Evolutionary conservation across 2,329 filamentous ascomycete species (phyloP).

Genomic region (Sphaerulina musiva): DNA sequence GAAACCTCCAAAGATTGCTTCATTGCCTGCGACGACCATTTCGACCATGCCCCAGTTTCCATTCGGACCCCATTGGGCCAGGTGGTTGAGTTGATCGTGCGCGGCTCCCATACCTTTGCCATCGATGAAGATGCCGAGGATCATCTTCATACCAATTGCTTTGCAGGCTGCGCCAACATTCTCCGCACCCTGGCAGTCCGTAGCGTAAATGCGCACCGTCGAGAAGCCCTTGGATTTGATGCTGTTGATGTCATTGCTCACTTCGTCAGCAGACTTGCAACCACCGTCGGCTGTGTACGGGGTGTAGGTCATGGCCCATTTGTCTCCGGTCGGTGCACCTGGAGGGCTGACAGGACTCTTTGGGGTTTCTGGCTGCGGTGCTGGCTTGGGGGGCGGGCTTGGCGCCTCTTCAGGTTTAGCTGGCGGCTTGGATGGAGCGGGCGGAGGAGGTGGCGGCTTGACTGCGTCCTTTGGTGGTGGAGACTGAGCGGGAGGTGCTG

Average conservation of each 20-base stretch:
- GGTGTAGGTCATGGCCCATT: conserved; percentile 47
- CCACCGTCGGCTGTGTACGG: conserved; percentile 39
- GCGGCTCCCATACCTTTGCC: conserved; percentile 53
- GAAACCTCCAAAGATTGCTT: conserved; percentile 72
- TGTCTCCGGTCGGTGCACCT: conserved; percentile 36
- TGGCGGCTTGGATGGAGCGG: not conserved
- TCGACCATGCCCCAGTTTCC: conserved; percentile 64
- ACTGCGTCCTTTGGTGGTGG: not conserved
- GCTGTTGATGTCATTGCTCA: conserved; percentile 38
- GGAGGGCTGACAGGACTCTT: not conserved
- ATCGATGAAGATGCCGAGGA: conserved; percentile 83
- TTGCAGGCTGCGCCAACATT: conserved; percentile 65
- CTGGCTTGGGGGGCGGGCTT: not conserved
- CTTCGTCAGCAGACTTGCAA: conserved; percentile 39
- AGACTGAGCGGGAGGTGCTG: conserved; percentile 1
- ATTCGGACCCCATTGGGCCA: conserved; percentile 66
- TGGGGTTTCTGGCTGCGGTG: not conserved
- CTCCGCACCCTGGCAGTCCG: conserved; percentile 77
- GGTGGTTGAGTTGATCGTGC: conserved; percentile 61
- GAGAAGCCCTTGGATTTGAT: conserved; percentile 51
- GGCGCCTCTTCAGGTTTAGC: not conserved
- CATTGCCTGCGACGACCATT: conserved; percentile 83
- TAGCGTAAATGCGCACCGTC: conserved; percentile 75
- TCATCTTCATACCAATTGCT: conserved; percentile 65
- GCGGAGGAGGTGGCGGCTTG: not conserved